Conservation (phyloP, 257 asterid genomes). For the Ehretia macrophylla region DNA sequence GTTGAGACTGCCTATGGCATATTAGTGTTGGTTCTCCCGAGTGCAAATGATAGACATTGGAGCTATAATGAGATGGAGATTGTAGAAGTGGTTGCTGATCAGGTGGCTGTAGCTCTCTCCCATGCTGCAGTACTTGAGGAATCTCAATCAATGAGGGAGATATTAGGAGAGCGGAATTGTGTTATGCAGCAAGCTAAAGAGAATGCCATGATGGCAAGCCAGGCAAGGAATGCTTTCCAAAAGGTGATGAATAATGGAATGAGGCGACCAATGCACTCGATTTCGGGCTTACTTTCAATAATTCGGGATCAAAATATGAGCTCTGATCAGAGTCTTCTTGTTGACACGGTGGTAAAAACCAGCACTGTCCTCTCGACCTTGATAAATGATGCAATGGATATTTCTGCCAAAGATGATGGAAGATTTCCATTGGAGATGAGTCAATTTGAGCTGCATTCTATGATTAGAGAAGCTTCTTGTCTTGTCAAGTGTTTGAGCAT, state of each 20-base stretch:
- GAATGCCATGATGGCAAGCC: constrained; percentile 28
- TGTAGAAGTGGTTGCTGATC: constrained; percentile 32
- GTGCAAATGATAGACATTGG: constrained; percentile 14
- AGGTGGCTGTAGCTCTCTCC: constrained; percentile 29
- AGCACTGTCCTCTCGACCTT: constrained; percentile 20
- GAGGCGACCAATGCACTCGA: constrained; percentile 34
- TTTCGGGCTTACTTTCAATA: constrained; percentile 25
- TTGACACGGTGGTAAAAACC: constrained; percentile 26
- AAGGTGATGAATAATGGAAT: constrained; percentile 29
- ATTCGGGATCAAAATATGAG: constrained; percentile 19
- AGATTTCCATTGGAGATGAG: constrained; percentile 21
- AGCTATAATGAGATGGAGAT: constrained; percentile 24
- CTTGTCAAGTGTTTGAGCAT: constrained; percentile 24
- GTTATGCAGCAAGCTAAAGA: constrained; percentile 24
- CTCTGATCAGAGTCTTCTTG: constrained; percentile 20
- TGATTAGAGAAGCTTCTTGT: constrained; percentile 23
- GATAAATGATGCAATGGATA: constrained; percentile 27
- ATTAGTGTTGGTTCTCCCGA: constrained; percentile 24
- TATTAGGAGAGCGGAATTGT: constrained; percentile 18
- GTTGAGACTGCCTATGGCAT: constrained; percentile 23
- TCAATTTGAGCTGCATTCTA: constrained; percentile 23
- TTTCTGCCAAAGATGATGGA: constrained; percentile 26
- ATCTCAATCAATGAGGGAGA: constrained; percentile 24
- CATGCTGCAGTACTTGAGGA: constrained; percentile 31
- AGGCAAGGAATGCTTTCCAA: constrained; percentile 27